Percentiles rank a stretch among this genome's conserved stretches.
phyloP scores from a whole-genome alignment of 495 filamentous ascomycete species.

The Aspergillus nidulans region DNA sequence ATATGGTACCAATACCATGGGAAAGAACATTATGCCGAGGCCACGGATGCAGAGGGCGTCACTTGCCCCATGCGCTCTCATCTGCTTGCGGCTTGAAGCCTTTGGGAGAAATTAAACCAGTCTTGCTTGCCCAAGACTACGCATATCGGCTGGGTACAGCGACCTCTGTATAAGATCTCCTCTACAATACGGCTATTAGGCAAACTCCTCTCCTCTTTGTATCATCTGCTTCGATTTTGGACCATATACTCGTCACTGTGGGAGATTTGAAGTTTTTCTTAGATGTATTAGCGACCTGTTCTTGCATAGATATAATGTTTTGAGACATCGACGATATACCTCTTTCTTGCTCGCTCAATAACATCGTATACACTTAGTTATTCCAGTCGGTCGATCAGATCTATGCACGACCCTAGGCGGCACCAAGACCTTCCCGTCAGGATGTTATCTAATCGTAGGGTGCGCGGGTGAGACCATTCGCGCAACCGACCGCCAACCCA shows the following conservation, averaged over 20 bases:
- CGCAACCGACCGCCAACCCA: slow-evolving; percentile 18
- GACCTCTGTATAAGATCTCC: background rate
- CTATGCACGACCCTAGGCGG: background rate
- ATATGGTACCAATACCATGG: slow-evolving; percentile 51
- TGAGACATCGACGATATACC: too few relatives aligned
- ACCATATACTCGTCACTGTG: background rate
- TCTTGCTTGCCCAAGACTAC: background rate
- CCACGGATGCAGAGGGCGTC: slow-evolving; percentile 41
- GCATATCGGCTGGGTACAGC: background rate
- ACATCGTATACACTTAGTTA: too few relatives aligned
- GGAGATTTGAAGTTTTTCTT: background rate
- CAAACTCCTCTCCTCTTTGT: background rate
- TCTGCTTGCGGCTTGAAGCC: slow-evolving; percentile 12
- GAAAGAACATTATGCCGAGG: slow-evolving; percentile 41
- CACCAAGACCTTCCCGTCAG: background rate
- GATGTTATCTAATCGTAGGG: slow-evolving; percentile 9
- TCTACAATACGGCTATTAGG: background rate
- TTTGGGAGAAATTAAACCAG: background rate
- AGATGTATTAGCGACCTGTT: background rate
- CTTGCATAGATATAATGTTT: too few relatives aligned
- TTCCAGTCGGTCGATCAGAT: too few relatives aligned
- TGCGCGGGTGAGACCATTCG: background rate
- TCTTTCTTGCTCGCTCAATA: too few relatives aligned
- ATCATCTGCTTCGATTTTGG: background rate
- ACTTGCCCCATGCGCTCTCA: slow-evolving; percentile 37